phyloP scores from a whole-genome alignment of 257 asterid species.

The Nicotiana benthamiana region DNA sequence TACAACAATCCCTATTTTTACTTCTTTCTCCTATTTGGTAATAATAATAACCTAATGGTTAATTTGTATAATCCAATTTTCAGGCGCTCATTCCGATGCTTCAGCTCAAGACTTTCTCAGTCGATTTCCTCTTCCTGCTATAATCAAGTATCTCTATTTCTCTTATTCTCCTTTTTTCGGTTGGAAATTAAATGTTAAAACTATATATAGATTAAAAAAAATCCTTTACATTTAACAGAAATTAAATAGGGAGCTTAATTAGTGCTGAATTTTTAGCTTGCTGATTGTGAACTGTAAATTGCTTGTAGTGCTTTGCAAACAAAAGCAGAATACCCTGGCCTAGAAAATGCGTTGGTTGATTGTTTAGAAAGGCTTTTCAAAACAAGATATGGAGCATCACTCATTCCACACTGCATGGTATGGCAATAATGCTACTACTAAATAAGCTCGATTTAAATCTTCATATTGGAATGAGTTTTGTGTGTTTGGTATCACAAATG shows the following conservation, averaged over 20 bases:
- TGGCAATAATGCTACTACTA: not conserved
- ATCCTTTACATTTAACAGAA: not conserved
- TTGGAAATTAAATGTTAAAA: not conserved
- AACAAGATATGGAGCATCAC: conserved; percentile 84
- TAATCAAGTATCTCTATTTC: conserved; percentile 41
- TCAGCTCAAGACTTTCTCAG: conserved; percentile 65
- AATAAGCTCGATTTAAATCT: not conserved
- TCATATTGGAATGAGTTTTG: not conserved
- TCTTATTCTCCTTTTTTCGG: not conserved
- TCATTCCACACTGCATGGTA: conserved; percentile 90
- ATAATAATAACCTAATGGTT: not conserved
- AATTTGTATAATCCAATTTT: conserved; percentile 8
- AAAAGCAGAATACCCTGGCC: conserved; percentile 57
- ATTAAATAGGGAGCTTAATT: not conserved
- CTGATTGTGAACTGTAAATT: conserved; percentile 11
- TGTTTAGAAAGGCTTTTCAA: conserved; percentile 74
- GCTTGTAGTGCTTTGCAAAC: conserved; percentile 67
- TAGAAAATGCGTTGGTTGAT: conserved; percentile 66
- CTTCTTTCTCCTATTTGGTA: not conserved
- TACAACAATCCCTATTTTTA: not conserved
- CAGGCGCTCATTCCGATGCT: conserved; percentile 65
- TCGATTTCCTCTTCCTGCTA: conserved; percentile 76
- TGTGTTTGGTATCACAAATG: not conserved
- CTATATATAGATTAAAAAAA: not conserved
- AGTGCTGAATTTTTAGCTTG: not conserved